Conservation (phyloP, 768 basidiomycete genomes). For the Leccinum olivaceopallidum region DNA sequence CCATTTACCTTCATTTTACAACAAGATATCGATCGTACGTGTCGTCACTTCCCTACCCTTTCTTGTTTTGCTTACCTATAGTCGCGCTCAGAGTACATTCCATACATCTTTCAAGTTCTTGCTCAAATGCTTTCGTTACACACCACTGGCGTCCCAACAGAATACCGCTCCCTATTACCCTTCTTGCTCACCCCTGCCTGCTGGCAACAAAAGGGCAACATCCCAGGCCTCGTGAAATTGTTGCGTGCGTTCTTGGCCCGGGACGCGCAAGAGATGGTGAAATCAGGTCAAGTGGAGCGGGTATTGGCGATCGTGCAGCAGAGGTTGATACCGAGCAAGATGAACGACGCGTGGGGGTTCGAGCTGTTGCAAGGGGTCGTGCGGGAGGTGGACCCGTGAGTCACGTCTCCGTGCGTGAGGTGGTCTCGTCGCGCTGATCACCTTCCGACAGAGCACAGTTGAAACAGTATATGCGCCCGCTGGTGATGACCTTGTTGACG, state of each 20-base stretch:
- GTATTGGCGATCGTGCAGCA: conserved; percentile 91
- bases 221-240: conserved; percentile 89
- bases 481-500: conserved; percentile 77
- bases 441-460: conserved; percentile 51
- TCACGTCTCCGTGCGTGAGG: conserved; percentile 9
- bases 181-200: conserved; percentile 81
- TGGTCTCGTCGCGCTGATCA: neutral
- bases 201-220: conserved; percentile 94
- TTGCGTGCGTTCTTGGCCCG: conserved; percentile 80
- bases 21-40: conserved; percentile 86
- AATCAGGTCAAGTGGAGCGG: conserved; percentile 67
- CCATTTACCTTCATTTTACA: conserved; percentile 88
- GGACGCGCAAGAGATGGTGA: conserved; percentile 67
- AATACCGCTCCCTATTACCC: conserved; percentile 78
- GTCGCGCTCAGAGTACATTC: conserved; percentile 73
- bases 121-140: conserved; percentile 94
- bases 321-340: conserved; percentile 80
- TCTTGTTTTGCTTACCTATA: neutral
- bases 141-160: conserved; percentile 57
- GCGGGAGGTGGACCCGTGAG: conserved; percentile 73
- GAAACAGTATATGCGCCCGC: conserved; percentile 70
- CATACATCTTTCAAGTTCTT: conserved; percentile 95
- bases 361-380: conserved; percentile 83
- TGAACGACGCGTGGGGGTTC: conserved; percentile 90
- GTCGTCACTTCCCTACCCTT: conserved; percentile 19